Conservation (phyloP, 306 rosid species). For the Gastrolobium villosum region DNA sequence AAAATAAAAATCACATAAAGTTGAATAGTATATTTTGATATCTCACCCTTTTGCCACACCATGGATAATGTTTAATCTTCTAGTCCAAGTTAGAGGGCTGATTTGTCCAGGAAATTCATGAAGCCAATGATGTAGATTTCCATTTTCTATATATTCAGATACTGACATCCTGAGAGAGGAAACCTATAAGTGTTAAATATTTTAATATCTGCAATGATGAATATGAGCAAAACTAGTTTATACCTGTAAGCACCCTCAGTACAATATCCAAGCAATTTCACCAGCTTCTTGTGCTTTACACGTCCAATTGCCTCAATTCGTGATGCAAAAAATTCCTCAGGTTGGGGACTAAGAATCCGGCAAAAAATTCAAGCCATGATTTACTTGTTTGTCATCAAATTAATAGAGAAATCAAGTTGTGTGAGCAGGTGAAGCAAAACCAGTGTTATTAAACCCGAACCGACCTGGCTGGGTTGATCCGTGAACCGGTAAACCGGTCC, state of each 20-base stretch:
- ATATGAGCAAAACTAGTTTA: neutral
- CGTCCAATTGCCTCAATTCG: constrained; percentile 69
- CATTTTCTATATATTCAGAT: constrained; percentile 68
- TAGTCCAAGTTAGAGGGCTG: constrained; percentile 73
- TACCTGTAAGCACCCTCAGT: constrained; percentile 62
- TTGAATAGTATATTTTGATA: neutral
- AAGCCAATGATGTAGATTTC: constrained; percentile 71
- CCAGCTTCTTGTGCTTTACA: constrained; percentile 65
- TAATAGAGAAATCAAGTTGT: neutral
- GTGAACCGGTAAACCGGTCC: too few relatives aligned
- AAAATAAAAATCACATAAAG: too few relatives aligned
- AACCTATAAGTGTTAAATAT: neutral
- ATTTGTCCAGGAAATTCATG: constrained; percentile 57
- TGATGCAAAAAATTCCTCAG: constrained; percentile 54
- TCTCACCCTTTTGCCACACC: constrained; percentile 81
- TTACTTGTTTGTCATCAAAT: neutral
- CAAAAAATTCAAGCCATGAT: neutral
- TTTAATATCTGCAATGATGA: neutral
- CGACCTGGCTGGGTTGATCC: too few relatives aligned
- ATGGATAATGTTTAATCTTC: constrained; percentile 61
- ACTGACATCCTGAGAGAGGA: constrained; percentile 59
- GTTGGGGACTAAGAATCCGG: constrained; percentile 51
- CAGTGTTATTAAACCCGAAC: too few relatives aligned
- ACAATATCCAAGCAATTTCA: constrained; percentile 67
- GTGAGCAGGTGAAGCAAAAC: neutral